A percentile compares a stretch with the other conserved stretches of the same genome.
phyloP scores from a whole-genome alignment of 352 stramenopile genomes.

The Elongisporangium anandrum region DNA sequence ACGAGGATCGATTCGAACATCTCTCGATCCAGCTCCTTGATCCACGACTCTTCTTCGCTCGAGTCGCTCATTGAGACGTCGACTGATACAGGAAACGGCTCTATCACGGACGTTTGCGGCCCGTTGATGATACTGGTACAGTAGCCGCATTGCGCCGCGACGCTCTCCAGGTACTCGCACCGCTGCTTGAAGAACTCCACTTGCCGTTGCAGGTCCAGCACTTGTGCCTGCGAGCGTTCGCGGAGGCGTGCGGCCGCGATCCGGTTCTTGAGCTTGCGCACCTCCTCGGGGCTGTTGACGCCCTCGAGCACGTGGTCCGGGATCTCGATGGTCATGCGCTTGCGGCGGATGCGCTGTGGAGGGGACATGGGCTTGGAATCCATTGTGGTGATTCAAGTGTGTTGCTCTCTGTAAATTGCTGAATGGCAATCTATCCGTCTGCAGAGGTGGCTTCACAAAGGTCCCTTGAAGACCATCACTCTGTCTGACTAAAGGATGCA shows the following conservation, averaged over 20 bases:
- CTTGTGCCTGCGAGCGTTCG: constrained; percentile 41
- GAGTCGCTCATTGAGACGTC: background rate
- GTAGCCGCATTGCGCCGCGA: constrained; percentile 17
- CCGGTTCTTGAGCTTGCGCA: constrained; percentile 56
- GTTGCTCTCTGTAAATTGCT: background rate
- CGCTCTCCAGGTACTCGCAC: constrained; percentile 28
- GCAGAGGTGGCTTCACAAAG: background rate
- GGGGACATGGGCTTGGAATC: constrained; percentile 6
- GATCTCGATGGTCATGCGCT: constrained; percentile 47
- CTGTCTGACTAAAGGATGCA: background rate
- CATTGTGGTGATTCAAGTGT: background rate
- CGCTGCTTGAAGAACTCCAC: constrained; percentile 26
- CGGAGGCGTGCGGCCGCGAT: constrained; percentile 36
- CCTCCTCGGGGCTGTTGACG: constrained; percentile 31
- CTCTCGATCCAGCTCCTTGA: background rate
- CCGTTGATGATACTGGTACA: constrained; percentile 10
- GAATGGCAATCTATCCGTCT: background rate
- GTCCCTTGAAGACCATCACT: background rate
- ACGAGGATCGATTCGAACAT: background rate
- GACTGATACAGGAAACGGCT: background rate
- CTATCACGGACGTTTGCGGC: background rate
- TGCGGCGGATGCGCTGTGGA: constrained; percentile 25
- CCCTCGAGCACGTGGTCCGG: constrained; percentile 20
- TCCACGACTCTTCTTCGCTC: background rate
- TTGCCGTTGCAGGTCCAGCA: constrained; percentile 33